A percentile compares a stretch with the other conserved stretches of the same genome.
Evolutionary conservation across 2,329 filamentous ascomycete species (phyloP).

Genomic region (Nannizzia gypsea): DNA sequence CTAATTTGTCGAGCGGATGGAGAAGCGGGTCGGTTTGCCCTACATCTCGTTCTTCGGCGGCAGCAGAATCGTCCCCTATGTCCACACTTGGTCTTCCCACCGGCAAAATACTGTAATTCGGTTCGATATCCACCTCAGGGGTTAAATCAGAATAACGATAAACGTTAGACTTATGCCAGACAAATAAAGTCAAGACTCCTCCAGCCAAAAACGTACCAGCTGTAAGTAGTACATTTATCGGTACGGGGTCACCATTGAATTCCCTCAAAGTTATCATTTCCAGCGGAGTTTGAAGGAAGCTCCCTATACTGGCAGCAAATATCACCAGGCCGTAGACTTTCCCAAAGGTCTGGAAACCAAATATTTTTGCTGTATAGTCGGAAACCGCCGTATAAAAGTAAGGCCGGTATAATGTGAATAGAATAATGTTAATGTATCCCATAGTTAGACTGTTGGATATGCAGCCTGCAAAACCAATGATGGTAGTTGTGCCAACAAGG

Average conservation of each 20-base stretch:
- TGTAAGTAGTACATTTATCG: conserved; percentile 62
- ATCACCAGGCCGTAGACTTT: conserved; percentile 87
- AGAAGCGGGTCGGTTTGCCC: not conserved
- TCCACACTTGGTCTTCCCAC: not conserved
- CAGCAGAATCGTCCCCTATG: not conserved
- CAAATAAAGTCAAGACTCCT: conserved; percentile 52
- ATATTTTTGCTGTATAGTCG: conserved; percentile 83
- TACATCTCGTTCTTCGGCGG: not conserved
- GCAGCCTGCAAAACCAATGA: conserved; percentile 64
- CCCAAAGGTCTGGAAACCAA: conserved; percentile 82
- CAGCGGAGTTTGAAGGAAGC: conserved; percentile 68
- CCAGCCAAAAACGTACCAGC: conserved; percentile 54
- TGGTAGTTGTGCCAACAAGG: conserved; percentile 59
- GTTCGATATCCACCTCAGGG: not conserved
- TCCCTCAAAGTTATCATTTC: conserved; percentile 64
- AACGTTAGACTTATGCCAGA: conserved; percentile 34
- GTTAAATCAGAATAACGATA: not conserved
- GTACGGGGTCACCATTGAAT: conserved; percentile 61
- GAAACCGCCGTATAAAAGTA: conserved; percentile 87
- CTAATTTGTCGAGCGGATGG: not conserved
- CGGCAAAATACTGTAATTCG: not conserved
- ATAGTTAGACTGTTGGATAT: conserved; percentile 56
- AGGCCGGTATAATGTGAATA: conserved; percentile 80
- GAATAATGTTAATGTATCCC: conserved; percentile 58
- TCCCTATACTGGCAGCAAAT: conserved; percentile 68